Conservation (phyloP, 1,139 yeast genomes). For the Yueomyces sp. region DNA sequence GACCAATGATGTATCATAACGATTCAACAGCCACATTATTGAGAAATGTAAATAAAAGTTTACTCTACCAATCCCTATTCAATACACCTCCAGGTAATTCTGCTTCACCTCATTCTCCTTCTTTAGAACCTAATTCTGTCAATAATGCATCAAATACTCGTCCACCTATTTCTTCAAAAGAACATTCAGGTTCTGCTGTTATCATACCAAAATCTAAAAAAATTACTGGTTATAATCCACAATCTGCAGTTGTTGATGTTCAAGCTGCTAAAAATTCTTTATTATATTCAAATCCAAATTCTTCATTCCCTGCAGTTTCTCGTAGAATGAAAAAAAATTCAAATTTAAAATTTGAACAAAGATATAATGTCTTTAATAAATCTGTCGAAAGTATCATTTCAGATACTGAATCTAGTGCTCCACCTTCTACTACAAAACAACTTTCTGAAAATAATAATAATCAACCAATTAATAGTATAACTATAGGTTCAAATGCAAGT, state of each 20-base stretch:
- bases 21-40: slow-evolving; percentile 13
- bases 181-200: slow-evolving; percentile 10
- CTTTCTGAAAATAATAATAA: background rate
- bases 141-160: background rate
- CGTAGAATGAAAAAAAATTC: background rate
- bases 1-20: background rate
- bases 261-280: background rate
- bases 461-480: slow-evolving; percentile 7
- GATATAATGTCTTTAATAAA: too few species aligned
- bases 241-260: slow-evolving; percentile 14
- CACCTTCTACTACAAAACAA: background rate
- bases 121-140: slow-evolving; percentile 3
- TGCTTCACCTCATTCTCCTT: slow-evolving; percentile 11
- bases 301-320: slow-evolving; percentile 6
- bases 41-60: slow-evolving; percentile 18
- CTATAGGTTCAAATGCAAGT: slow-evolving; percentile 11
- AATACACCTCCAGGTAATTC: slow-evolving; percentile 13
- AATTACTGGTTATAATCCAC: slow-evolving; percentile 16
- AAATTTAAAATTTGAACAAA: background rate
- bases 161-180: slow-evolving; percentile 3
- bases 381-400: background rate
- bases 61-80: slow-evolving; percentile 16
- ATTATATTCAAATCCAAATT: slow-evolving; percentile 13
- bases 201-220: slow-evolving; percentile 22
- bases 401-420: background rate